Conservation (phyloP, 208 protist genomes). For the Tritrichomonas musculus region DNA sequence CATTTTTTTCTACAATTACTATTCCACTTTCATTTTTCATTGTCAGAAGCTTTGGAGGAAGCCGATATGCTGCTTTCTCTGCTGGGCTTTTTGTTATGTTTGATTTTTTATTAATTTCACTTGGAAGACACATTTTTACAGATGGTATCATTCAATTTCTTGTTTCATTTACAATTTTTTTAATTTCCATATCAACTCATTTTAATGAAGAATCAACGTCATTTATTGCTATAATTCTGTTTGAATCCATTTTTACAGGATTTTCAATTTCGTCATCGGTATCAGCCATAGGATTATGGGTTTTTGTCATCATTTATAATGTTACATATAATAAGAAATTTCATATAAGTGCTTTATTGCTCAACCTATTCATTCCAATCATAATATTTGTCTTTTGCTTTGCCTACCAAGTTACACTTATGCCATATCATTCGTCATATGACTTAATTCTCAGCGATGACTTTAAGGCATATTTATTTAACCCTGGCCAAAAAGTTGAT, state of each 20-base stretch:
- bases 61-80: not conserved
- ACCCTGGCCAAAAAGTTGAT: no score
- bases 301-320: not conserved
- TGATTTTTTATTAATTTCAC: not conserved
- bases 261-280: not conserved
- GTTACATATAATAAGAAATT: no score
- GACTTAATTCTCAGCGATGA: not conserved
- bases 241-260: not conserved
- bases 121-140: not conserved
- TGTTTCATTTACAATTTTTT: not conserved
- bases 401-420: not conserved
- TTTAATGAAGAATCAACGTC: not conserved
- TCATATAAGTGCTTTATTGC: not conserved
- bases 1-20: conserved; percentile 5
- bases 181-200: not conserved
- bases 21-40: conserved; percentile 26
- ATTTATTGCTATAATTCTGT: not conserved
- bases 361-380: not conserved
- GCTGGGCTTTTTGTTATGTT: not conserved
- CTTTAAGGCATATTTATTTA: not conserved
- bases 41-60: not conserved
- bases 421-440: not conserved
- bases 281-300: not conserved
- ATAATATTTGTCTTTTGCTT: not conserved
- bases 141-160: conserved; percentile 29